phyloP scores from a whole-genome alignment of 2,329 filamentous ascomycete species.

The Chalara sp. region DNA sequence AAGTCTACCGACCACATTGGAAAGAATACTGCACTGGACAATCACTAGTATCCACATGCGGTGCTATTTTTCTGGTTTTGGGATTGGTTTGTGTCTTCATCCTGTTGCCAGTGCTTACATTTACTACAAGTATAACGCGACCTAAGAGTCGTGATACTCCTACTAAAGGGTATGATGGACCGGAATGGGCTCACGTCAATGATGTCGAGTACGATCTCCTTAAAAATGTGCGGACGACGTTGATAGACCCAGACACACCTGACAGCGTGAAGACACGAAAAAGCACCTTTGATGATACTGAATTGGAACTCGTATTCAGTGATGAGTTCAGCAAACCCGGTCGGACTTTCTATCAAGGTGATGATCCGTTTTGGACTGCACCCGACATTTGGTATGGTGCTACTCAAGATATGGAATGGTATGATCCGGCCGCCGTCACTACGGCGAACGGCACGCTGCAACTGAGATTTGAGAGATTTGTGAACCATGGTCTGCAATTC shows the following conservation, averaged over 20 bases:
- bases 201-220: constrained; percentile 39
- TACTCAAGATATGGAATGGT: constrained; percentile 36
- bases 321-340: constrained; percentile 48
- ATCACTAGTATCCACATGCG: constrained; percentile 32
- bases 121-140: constrained; percentile 21
- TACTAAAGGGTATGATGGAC: constrained; percentile 8
- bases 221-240: constrained; percentile 36
- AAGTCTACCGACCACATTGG: constrained; percentile 30
- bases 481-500: constrained; percentile 38
- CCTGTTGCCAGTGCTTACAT: constrained; percentile 42
- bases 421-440: constrained; percentile 39
- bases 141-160: background rate
- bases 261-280: constrained; percentile 35
- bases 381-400: constrained; percentile 49
- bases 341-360: constrained; percentile 48
- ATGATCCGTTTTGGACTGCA: constrained; percentile 48
- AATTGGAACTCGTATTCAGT: constrained; percentile 44
- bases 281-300: constrained; percentile 36
- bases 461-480: constrained; percentile 37
- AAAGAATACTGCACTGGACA: constrained; percentile 38
- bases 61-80: constrained; percentile 35
- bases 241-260: constrained; percentile 48
- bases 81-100: constrained; percentile 44
- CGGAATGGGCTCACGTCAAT: constrained; percentile 40
- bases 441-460: constrained; percentile 40